These are phyloP conservation scores for Phytophthora lateralis DNA, from an alignment of 352 stramenopile genomes.

Conservation along the genomic window DNA sequence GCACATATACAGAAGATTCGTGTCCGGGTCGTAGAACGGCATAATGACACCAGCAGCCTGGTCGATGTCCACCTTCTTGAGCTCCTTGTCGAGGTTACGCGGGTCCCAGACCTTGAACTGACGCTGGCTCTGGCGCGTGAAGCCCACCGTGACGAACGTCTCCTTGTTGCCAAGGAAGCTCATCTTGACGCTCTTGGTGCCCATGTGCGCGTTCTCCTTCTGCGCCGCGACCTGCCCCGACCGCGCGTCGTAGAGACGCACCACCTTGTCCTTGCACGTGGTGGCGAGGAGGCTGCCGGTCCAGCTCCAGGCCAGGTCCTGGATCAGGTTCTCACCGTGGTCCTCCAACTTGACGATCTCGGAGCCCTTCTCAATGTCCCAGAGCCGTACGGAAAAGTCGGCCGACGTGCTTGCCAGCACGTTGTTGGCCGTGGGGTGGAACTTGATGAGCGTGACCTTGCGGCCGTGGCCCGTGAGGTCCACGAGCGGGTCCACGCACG, in stretches of 20 bases:
- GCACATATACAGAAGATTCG: slow-evolving; percentile 97
- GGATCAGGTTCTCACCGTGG: slow-evolving; percentile 92
- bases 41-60: slow-evolving; percentile 98
- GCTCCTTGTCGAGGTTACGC: slow-evolving; percentile 90
- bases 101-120: slow-evolving; percentile 92
- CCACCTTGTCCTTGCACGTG: slow-evolving; percentile 98
- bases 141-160: slow-evolving; percentile 97
- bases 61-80: slow-evolving; percentile 97
- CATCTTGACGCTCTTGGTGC: slow-evolving; percentile 98
- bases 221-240: slow-evolving; percentile 74
- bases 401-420: slow-evolving; percentile 95
- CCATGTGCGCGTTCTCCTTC: slow-evolving; percentile 95
- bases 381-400: slow-evolving; percentile 98
- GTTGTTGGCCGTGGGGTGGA: slow-evolving; percentile 98
- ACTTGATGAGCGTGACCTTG: slow-evolving; percentile 98
- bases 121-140: slow-evolving; percentile 96
- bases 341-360: slow-evolving; percentile 91
- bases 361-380: slow-evolving; percentile 97
- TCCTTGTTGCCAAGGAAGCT: slow-evolving; percentile 95
- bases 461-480: slow-evolving; percentile 95
- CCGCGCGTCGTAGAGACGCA: slow-evolving; percentile 96
- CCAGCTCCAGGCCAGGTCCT: slow-evolving; percentile 99
- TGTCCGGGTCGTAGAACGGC: slow-evolving; percentile 99
- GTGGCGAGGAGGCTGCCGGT: slow-evolving; percentile 94
- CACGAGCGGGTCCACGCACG: slow-evolving; percentile 95